These are phyloP conservation scores for Yamadazyma epiphylla DNA, from an alignment of 1,139 yeast species.

Conservation along the genomic window DNA sequence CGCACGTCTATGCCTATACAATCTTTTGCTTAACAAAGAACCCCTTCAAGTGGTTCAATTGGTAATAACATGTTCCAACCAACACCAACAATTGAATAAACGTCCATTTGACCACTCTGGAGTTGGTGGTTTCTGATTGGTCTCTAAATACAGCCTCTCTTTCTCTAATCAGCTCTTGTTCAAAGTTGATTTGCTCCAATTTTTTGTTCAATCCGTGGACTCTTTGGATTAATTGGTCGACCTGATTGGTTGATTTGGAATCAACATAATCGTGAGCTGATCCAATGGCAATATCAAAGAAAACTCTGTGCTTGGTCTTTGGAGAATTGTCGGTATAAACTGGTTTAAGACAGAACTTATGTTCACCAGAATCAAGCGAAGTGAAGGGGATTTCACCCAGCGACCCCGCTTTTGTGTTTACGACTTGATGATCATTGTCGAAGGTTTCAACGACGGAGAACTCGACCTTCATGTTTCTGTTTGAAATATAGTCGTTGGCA, in stretches of 20 bases:
- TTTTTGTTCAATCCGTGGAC: constrained; percentile 39
- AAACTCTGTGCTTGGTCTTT: constrained; percentile 35
- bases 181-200: constrained; percentile 42
- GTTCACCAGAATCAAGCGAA: constrained; percentile 44
- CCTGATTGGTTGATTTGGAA: constrained; percentile 43
- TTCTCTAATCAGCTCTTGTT: constrained; percentile 46
- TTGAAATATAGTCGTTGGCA: constrained; percentile 25
- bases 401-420: constrained; percentile 35
- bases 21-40: constrained; percentile 52
- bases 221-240: constrained; percentile 38
- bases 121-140: constrained; percentile 44
- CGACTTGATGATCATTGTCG: constrained; percentile 45
- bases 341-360: constrained; percentile 46
- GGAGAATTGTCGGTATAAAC: constrained; percentile 33
- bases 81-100: constrained; percentile 43
- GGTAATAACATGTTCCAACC: constrained; percentile 47
- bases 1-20: constrained; percentile 25
- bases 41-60: constrained; percentile 48
- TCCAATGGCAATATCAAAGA: constrained; percentile 47
- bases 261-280: constrained; percentile 46
- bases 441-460: constrained; percentile 45
- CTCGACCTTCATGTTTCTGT: constrained; percentile 30
- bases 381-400: constrained; percentile 42
- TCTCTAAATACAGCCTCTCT: constrained; percentile 47
- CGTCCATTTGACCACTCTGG: constrained; percentile 47